phyloP scores from a whole-genome alignment of 768 basidiomycete species.

The Boletellus ananiceps region DNA sequence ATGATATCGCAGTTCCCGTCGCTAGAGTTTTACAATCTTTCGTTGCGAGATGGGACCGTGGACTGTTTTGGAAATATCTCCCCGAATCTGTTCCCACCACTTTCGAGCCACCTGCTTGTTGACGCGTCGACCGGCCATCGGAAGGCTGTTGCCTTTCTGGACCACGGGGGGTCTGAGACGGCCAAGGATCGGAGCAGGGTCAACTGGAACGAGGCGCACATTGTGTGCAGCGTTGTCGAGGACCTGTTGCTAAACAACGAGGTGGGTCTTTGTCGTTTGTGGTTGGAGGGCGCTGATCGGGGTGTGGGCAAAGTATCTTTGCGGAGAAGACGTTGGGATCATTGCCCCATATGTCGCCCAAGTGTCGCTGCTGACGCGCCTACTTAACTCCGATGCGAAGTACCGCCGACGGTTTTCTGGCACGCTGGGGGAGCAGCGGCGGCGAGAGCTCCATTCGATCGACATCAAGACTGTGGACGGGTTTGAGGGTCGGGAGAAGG shows the following conservation, averaged over 20 bases:
- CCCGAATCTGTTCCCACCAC: conserved; percentile 56
- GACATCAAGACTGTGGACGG: conserved; percentile 94
- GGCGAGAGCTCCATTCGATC: conserved; percentile 57
- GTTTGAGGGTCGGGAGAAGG: conserved; percentile 92
- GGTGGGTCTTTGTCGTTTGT: conserved; percentile 40
- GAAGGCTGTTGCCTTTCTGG: conserved; percentile 73
- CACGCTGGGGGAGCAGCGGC: conserved; percentile 62
- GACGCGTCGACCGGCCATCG: conserved; percentile 37
- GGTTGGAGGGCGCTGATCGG: conserved; percentile 5
- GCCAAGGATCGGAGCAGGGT: conserved; percentile 66
- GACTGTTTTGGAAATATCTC: conserved; percentile 43
- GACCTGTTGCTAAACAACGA: conserved; percentile 75
- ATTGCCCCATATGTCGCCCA: conserved; percentile 92
- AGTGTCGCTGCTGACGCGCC: conserved; percentile 65
- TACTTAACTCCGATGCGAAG: conserved; percentile 53
- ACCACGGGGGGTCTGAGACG: conserved; percentile 70
- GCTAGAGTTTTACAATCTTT: conserved; percentile 71
- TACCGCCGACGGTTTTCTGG: conserved; percentile 50
- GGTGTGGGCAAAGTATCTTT: conserved; percentile 42
- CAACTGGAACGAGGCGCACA: conserved; percentile 73
- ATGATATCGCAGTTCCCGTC: conserved; percentile 84
- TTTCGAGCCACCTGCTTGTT: conserved; percentile 46
- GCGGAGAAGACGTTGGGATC: conserved; percentile 79
- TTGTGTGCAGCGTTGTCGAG: conserved; percentile 76
- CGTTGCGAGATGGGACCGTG: conserved; percentile 72